A percentile compares a stretch with the other conserved stretches of the same genome.
phyloP scores from a whole-genome alignment of 257 asterid species.

The Nyctanthes arbortristis region DNA sequence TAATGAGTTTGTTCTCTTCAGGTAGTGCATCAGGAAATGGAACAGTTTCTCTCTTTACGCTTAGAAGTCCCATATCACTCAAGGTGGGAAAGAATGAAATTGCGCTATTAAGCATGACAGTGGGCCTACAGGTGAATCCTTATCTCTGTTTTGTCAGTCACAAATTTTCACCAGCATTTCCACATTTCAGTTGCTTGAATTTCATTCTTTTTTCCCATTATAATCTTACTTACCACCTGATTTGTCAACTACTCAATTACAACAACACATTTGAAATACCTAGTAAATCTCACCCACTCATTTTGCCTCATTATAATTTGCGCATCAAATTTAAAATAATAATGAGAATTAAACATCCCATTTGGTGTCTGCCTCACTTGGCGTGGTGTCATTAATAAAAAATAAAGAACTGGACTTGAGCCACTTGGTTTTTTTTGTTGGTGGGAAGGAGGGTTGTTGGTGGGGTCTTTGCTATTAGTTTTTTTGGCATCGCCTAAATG shows the following conservation, averaged over 20 bases:
- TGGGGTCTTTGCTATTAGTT: no score
- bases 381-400: background rate
- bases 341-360: no score
- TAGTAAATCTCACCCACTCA: no score
- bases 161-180: conserved; percentile 1
- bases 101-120: conserved; percentile 82
- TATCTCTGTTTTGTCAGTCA: conserved; percentile 2
- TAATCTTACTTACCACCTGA: no score
- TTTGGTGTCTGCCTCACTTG: background rate
- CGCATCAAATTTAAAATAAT: no score
- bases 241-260: no score
- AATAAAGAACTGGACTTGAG: background rate
- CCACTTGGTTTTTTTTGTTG: no score
- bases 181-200: background rate
- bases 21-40: conserved; percentile 85
- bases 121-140: conserved; percentile 69
- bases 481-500: background rate
- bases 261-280: no score
- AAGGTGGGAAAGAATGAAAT: conserved; percentile 74
- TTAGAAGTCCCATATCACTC: conserved; percentile 56
- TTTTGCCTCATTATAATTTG: no score
- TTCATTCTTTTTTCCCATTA: no score
- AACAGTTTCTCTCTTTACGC: conserved; percentile 56
- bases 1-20: conserved; percentile 38
- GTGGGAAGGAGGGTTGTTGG: no score